Evolutionary conservation across 331 rosid genomes (phyloP).

Genomic region (Quercus lobata): DNA sequence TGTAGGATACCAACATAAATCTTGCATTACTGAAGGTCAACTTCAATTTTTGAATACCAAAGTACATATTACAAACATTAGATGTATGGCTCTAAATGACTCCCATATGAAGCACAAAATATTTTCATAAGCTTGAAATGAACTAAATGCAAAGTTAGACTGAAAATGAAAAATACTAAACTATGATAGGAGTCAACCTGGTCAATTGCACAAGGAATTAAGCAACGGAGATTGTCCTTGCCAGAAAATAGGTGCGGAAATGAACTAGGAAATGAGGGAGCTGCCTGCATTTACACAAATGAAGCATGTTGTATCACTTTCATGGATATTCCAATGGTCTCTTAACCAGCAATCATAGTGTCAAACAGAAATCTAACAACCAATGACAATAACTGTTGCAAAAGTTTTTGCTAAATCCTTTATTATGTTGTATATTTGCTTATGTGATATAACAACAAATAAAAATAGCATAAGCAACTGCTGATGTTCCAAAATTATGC

Average conservation of each 20-base stretch:
- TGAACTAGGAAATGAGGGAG: slow-evolving; percentile 94
- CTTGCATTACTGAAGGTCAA: too few relatives aligned
- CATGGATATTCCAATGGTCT: background rate
- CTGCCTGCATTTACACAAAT: slow-evolving; percentile 62
- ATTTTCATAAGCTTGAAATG: background rate
- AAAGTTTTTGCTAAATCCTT: background rate
- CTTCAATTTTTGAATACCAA: too few relatives aligned
- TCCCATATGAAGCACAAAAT: background rate
- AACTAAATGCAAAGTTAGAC: slow-evolving; percentile 3
- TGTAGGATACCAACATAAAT: too few relatives aligned
- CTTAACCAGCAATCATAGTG: slow-evolving; percentile 12
- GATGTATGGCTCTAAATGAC: too few relatives aligned
- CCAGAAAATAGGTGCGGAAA: slow-evolving; percentile 90
- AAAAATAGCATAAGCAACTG: background rate
- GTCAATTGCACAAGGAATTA: slow-evolving; percentile 95
- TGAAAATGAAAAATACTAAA: background rate
- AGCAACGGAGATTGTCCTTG: slow-evolving; percentile 66
- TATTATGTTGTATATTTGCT: background rate
- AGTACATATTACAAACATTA: too few relatives aligned
- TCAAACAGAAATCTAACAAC: slow-evolving; percentile 4
- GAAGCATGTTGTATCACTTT: slow-evolving; percentile 22
- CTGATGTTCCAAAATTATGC: too few relatives aligned
- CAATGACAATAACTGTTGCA: background rate
- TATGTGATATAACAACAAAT: background rate
- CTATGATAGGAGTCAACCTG: slow-evolving; percentile 52